phyloP scores from a whole-genome alignment of 306 rosid species.

The Vigna radiata region DNA sequence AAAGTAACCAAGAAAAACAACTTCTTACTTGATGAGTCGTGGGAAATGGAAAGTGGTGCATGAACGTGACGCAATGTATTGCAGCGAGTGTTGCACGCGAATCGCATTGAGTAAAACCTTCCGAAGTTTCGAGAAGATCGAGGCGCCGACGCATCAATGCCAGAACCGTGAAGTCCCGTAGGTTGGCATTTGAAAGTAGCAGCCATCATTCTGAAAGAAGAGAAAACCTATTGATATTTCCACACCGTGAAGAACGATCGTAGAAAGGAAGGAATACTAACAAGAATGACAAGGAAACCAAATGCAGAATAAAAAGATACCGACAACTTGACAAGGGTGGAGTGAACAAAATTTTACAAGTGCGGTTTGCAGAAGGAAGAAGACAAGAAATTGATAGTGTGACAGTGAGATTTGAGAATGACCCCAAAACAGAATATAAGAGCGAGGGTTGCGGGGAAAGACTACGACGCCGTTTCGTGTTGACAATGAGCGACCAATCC shows the following conservation, averaged over 20 bases:
- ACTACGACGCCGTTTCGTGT: neutral
- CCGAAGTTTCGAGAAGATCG: constrained; percentile 31
- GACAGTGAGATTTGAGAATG: neutral
- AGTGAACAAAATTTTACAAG: neutral
- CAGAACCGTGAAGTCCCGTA: constrained; percentile 39
- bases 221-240: neutral
- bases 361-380: constrained; percentile 9
- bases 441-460: neutral
- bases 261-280: neutral
- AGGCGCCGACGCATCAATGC: constrained; percentile 24
- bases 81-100: constrained; percentile 28
- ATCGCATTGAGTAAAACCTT: constrained; percentile 47
- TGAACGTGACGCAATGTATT: constrained; percentile 6
- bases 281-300: neutral
- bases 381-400: constrained; percentile 11
- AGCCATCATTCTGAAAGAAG: constrained; percentile 50
- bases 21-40: constrained; percentile 40
- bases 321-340: constrained; percentile 13
- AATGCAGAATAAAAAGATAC: constrained; percentile 11
- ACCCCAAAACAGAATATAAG: neutral
- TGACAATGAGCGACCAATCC: too few species aligned
- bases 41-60: constrained; percentile 40
- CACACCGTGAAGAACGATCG: neutral
- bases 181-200: constrained; percentile 46
- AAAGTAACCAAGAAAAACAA: neutral